Evolutionary conservation across 2,329 filamentous ascomycete species (phyloP).

Genomic region (Sclerotinia borealis): DNA sequence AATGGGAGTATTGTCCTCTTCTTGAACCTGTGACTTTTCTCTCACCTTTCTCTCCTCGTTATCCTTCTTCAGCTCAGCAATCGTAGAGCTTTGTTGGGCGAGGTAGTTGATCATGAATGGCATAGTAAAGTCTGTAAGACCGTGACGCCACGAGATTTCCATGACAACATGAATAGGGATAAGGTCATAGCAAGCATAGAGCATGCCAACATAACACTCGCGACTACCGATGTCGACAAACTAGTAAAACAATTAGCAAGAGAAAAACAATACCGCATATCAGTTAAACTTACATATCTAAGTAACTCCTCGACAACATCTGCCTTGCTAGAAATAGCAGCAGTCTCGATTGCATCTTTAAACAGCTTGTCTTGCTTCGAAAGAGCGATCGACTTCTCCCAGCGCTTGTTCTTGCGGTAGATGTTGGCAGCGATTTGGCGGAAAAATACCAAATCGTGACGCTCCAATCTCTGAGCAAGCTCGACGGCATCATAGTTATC

Average conservation of each 20-base stretch:
- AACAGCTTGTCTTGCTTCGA: conserved; percentile 99
- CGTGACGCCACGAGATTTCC: conserved; percentile 95
- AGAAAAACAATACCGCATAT: conserved; percentile 11
- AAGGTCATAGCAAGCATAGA: conserved; percentile 97
- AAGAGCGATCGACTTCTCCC: conserved; percentile 96
- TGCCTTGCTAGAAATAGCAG: conserved; percentile 81
- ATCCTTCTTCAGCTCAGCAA: conserved; percentile 82
- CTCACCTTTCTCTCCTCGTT: conserved; percentile 88
- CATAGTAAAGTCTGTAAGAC: conserved; percentile 96
- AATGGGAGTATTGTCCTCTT: conserved; percentile 90
- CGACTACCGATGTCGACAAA: conserved; percentile 99
- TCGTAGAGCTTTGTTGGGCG: conserved; percentile 80
- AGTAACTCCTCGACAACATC: conserved; percentile 94
- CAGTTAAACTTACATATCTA: conserved; percentile 73
- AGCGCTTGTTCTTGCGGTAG: conserved; percentile 99
- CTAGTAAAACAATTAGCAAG: conserved; percentile 43
- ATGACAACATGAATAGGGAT: conserved; percentile 88
- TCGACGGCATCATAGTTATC: conserved; percentile 98
- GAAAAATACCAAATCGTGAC: conserved; percentile 98
- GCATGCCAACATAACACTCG: conserved; percentile 99
- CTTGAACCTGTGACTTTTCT: conserved; percentile 68
- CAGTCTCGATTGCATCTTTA: conserved; percentile 98
- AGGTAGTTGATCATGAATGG: conserved; percentile 99
- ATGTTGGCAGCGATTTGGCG: conserved; percentile 96
- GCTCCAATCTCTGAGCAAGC: conserved; percentile 85